These are phyloP conservation scores for Corymbia citriodora DNA, from an alignment of 441 rosid species.

Conservation along the genomic window DNA sequence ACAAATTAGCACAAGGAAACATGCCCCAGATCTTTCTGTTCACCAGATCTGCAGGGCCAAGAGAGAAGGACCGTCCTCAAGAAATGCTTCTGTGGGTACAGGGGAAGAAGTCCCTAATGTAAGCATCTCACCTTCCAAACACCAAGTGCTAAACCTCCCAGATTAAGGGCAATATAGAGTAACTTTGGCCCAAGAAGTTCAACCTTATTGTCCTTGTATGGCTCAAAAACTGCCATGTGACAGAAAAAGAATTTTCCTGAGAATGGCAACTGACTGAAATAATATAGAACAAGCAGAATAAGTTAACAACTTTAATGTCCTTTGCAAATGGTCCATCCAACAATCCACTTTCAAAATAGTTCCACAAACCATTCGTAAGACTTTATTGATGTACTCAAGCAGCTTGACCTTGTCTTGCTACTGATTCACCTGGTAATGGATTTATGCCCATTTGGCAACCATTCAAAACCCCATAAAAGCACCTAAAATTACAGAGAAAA, in stretches of 20 bases:
- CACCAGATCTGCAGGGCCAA: background rate
- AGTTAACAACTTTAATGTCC: background rate
- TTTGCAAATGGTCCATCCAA: background rate
- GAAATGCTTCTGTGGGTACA: background rate
- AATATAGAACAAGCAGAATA: background rate
- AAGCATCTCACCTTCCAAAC: conserved; percentile 79
- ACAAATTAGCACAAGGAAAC: conserved; percentile 1
- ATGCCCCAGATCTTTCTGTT: background rate
- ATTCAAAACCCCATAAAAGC: background rate
- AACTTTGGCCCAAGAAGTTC: conserved; percentile 89
- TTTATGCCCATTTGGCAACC: background rate
- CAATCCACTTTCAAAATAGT: background rate
- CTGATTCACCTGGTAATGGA: background rate
- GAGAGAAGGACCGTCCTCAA: background rate
- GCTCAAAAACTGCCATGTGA: conserved; percentile 79
- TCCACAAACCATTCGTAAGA: background rate
- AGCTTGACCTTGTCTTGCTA: background rate
- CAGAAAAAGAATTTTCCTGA: background rate
- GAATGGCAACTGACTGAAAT: background rate
- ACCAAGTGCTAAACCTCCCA: conserved; percentile 92
- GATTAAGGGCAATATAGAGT: conserved; percentile 85
- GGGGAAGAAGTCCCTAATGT: background rate
- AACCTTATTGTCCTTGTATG: conserved; percentile 86
- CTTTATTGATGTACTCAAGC: background rate
- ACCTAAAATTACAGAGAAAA: background rate